Evolutionary conservation across 176 grass and related monocot genomes (phyloP).

Genomic region (Eragrostis nindensis): DNA sequence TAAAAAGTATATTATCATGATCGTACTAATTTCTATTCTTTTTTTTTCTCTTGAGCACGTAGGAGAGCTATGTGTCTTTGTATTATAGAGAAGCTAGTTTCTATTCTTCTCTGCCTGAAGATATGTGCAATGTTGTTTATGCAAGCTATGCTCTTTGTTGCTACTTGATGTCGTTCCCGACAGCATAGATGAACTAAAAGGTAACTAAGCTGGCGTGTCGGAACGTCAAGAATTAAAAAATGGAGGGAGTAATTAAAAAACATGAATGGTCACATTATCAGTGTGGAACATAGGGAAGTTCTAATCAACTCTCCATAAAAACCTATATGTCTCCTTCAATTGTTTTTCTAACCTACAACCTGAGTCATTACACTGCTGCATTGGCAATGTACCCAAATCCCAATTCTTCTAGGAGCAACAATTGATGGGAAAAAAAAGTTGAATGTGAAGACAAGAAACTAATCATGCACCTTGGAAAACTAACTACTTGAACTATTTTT

Average conservation of each 20-base stretch:
- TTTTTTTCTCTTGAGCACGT: no score
- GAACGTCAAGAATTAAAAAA: no score
- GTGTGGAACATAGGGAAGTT: not conserved
- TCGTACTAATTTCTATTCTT: not conserved
- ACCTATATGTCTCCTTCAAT: not conserved
- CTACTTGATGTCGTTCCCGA: no score
- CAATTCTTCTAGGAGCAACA: not conserved
- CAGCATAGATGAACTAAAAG: no score
- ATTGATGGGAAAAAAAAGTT: slow-evolving; percentile 6
- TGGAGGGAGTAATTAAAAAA: no score
- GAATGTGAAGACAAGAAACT: not conserved
- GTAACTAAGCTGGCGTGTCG: no score
- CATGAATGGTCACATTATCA: no score
- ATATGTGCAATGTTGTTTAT: not conserved
- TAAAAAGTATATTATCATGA: not conserved
- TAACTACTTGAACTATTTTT: no score
- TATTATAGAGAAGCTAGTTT: no score
- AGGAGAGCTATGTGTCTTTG: no score
- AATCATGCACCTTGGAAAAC: not conserved
- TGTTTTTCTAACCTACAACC: not conserved
- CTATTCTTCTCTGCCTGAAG: not conserved
- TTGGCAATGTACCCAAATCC: no score
- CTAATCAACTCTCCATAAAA: not conserved
- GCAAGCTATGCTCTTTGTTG: not conserved
- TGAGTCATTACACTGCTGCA: not conserved